These are phyloP conservation scores for Lipomyces orientalis DNA, from an alignment of 805 yeast species.

Conservation along the genomic window DNA sequence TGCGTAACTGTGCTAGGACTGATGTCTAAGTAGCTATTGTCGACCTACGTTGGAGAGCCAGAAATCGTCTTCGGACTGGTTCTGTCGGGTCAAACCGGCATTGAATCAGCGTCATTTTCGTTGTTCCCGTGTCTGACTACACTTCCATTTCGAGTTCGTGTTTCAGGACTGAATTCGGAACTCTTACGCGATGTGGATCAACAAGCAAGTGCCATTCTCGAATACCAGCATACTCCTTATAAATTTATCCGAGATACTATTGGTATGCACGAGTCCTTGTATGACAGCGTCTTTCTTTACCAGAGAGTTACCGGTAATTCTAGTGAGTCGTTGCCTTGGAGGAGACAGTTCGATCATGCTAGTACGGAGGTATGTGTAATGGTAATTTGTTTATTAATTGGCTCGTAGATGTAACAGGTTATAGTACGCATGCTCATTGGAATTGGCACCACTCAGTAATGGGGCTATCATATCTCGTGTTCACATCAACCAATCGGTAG, in stretches of 20 bases:
- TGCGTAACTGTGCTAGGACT: not conserved
- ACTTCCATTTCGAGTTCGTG: slow-evolving; percentile 29
- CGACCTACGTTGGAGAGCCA: slow-evolving; percentile 33
- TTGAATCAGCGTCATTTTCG: slow-evolving; percentile 13
- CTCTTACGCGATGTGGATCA: slow-evolving; percentile 13
- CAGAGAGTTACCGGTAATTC: slow-evolving; percentile 14
- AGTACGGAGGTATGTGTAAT: slow-evolving; percentile 21
- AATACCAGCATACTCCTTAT: slow-evolving; percentile 35
- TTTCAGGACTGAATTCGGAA: slow-evolving; percentile 31
- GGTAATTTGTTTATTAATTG: not conserved
- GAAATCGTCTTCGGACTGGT: slow-evolving; percentile 33
- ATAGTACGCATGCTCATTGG: slow-evolving; percentile 31
- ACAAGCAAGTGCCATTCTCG: slow-evolving; percentile 7
- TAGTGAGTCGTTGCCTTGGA: slow-evolving; percentile 5
- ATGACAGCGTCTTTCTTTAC: slow-evolving; percentile 35
- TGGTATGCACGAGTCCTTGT: slow-evolving; percentile 14
- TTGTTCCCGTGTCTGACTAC: slow-evolving; percentile 38
- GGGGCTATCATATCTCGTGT: slow-evolving; percentile 6
- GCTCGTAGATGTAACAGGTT: not conserved
- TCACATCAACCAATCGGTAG: slow-evolving; percentile 5
- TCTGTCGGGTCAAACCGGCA: slow-evolving; percentile 33
- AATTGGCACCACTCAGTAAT: slow-evolving; percentile 24
- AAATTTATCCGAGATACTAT: slow-evolving; percentile 14
- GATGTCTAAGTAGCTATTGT: slow-evolving; percentile 15
- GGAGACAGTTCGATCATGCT: slow-evolving; percentile 16